Conservation (phyloP, 208 protist species). For the Willaertia magna region DNA sequence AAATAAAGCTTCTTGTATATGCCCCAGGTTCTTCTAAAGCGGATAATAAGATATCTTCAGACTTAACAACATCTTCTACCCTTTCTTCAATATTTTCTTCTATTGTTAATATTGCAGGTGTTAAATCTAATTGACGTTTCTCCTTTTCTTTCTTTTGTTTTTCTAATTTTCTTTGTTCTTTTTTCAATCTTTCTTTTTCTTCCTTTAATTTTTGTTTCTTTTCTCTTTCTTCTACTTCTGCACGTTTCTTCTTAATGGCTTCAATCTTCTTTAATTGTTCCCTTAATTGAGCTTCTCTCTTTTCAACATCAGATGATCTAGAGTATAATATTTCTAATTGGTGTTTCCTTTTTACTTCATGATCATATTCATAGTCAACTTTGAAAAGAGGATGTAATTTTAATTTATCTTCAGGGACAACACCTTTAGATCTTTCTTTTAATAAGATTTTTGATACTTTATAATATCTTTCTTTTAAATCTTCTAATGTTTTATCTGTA, state of each 20-base stretch:
- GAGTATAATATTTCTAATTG: neutral
- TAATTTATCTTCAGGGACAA: neutral
- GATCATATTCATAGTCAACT: neutral
- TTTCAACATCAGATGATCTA: neutral
- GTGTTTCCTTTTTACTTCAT: neutral
- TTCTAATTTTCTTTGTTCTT: neutral
- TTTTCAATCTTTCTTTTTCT: neutral
- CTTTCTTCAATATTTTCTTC: neutral
- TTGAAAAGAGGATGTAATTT: neutral
- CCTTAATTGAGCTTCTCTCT: neutral
- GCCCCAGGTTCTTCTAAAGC: neutral
- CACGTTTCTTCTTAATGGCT: neutral
- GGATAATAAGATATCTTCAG: neutral
- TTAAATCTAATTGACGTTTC: neutral
- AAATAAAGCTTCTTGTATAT: neutral
- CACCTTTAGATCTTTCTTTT: neutral
- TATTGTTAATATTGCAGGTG: neutral
- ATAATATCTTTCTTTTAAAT: neutral
- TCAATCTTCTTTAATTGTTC: neutral
- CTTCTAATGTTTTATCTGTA: neutral
- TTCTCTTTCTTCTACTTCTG: neutral
- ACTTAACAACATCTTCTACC: neutral
- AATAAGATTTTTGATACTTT: neutral
- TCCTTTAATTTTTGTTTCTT: neutral
- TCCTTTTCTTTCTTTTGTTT: neutral